These are phyloP conservation scores for Vitis hybrid DNA, from an alignment of 177 flowering plant genomes.

Conservation along the genomic window DNA sequence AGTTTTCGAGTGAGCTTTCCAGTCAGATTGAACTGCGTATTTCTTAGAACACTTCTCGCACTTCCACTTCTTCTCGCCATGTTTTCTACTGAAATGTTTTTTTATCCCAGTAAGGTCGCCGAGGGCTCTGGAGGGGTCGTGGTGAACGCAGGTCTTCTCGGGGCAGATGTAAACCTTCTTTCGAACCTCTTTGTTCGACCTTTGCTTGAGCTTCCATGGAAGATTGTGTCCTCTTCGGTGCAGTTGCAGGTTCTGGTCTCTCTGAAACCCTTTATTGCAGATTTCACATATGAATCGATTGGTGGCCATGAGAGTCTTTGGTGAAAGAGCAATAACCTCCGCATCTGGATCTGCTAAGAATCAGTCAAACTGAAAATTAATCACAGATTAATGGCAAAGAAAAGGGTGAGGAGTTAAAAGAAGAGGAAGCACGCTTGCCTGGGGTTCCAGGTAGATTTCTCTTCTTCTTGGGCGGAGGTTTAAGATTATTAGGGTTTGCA, in stretches of 20 bases:
- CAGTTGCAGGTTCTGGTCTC: slow-evolving; percentile 61
- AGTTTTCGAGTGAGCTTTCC: slow-evolving; percentile 66
- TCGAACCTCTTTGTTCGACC: slow-evolving; percentile 39
- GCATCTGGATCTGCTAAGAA: slow-evolving; percentile 57
- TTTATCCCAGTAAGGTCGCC: slow-evolving; percentile 68
- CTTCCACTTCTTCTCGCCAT: slow-evolving; percentile 72
- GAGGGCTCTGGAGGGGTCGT: slow-evolving; percentile 54
- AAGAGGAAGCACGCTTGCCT: slow-evolving; percentile 22
- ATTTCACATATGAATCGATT: slow-evolving; percentile 58
- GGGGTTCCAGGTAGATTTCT: slow-evolving; percentile 58
- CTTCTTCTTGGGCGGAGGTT: slow-evolving; percentile 36
- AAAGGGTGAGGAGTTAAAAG: background rate
- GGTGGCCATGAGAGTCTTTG: slow-evolving; percentile 60
- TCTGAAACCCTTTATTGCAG: slow-evolving; percentile 60
- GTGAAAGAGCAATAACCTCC: slow-evolving; percentile 58
- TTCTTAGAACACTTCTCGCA: slow-evolving; percentile 68
- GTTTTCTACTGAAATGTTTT: slow-evolving; percentile 63
- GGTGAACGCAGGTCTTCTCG: slow-evolving; percentile 53
- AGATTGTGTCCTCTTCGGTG: slow-evolving; percentile 61
- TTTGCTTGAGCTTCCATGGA: slow-evolving; percentile 57
- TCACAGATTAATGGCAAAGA: background rate
- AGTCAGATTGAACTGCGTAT: slow-evolving; percentile 65
- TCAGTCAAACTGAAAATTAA: background rate
- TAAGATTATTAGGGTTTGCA: slow-evolving; percentile 38
- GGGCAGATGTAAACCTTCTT: slow-evolving; percentile 65